A percentile compares a stretch with the other conserved stretches of the same genome.
Evolutionary conservation across 1,139 yeast genomes (phyloP).

Genomic region (Taphrina deformans): DNA sequence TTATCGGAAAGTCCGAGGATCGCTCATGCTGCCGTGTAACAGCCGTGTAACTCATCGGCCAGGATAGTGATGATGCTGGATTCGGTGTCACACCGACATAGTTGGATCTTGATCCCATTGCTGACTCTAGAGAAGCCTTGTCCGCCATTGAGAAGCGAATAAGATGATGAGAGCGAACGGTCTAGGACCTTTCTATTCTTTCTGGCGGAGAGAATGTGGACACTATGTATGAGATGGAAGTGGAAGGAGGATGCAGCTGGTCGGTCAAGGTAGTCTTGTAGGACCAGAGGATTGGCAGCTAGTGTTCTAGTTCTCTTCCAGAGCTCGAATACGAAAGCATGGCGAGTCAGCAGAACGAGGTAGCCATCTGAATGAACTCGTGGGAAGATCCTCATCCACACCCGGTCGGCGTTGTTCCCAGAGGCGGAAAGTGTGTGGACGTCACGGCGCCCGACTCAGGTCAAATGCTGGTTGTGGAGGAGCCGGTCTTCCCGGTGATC

Average conservation of each 20-base stretch:
- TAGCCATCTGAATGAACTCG: constrained; percentile 6
- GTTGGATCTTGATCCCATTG: not conserved
- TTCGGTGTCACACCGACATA: constrained; percentile 13
- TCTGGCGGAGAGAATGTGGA: no score
- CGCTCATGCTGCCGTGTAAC: not conserved
- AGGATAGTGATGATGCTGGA: constrained; percentile 11
- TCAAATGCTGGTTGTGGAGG: not conserved
- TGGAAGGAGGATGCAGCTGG: not conserved
- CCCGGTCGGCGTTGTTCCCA: not conserved
- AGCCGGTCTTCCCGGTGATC: not conserved
- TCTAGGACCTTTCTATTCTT: no score
- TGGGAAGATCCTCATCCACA: constrained; percentile 6
- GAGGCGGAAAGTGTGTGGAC: not conserved
- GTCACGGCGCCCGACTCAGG: not conserved
- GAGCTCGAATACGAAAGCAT: constrained; percentile 1
- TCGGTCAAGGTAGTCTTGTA: not conserved
- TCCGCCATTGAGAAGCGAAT: not conserved
- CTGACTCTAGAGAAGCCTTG: not conserved
- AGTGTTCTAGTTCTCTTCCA: not conserved
- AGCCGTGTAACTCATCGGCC: constrained; percentile 20
- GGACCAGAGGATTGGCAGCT: not conserved
- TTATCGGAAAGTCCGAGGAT: not conserved
- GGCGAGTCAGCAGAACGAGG: not conserved
- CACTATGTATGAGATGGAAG: no score
- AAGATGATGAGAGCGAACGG: not conserved